These are phyloP conservation scores for Madurella mycetomatis DNA, from an alignment of 2,329 filamentous ascomycete species.

Conservation along the genomic window DNA sequence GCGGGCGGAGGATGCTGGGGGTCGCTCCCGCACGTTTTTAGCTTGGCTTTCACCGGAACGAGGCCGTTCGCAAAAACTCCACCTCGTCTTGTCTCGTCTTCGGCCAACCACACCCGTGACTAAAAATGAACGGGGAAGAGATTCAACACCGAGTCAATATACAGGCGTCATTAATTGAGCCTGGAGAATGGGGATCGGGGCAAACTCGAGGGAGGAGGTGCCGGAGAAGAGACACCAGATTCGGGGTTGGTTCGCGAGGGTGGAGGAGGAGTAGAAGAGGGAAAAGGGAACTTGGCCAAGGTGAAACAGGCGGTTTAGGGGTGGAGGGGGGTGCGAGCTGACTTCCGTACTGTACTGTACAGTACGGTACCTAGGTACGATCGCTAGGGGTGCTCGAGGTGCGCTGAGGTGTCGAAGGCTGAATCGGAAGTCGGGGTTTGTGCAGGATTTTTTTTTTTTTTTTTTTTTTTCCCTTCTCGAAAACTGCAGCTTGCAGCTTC, in stretches of 20 bases:
- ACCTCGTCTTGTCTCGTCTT: slow-evolving; percentile 3
- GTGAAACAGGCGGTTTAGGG: background rate
- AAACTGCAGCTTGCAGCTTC: too few relatives aligned
- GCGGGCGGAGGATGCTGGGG: slow-evolving; percentile 11
- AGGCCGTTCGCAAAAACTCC: slow-evolving; percentile 3
- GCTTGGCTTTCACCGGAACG: slow-evolving; percentile 11
- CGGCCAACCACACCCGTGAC: background rate
- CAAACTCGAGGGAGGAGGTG: background rate
- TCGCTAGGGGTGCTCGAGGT: background rate
- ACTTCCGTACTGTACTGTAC: background rate
- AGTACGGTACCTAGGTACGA: background rate
- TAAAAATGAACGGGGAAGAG: background rate
- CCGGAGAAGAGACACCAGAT: background rate
- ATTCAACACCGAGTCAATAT: background rate
- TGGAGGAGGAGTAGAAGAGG: background rate
- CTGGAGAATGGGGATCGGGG: background rate
- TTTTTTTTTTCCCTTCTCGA: background rate
- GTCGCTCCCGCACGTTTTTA: slow-evolving; percentile 8
- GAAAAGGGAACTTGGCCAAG: background rate
- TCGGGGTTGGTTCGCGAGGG: background rate
- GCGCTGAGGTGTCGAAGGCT: background rate
- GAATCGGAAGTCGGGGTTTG: background rate
- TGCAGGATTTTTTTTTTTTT: background rate
- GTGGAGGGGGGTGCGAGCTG: background rate
- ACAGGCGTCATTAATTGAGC: slow-evolving; percentile 1